Conservation (phyloP, 805 yeast species). For the Kluyveromyces aestuarii region DNA sequence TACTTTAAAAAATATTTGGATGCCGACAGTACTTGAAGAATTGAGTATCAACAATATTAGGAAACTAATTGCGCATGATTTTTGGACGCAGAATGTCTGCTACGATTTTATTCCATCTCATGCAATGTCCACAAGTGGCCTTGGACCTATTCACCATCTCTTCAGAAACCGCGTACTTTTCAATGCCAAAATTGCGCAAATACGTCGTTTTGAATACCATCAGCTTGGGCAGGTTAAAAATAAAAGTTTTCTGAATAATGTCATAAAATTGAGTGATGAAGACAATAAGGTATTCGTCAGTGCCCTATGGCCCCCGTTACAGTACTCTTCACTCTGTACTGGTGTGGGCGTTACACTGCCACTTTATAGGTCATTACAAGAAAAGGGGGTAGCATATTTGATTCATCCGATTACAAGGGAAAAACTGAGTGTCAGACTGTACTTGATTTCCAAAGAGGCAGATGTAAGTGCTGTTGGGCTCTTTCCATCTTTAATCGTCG, state of each 20-base stretch:
- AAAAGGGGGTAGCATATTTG: constrained; percentile 3
- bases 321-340: constrained; percentile 9
- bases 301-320: constrained; percentile 4
- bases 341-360: constrained; percentile 16
- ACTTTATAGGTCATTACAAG: constrained; percentile 5
- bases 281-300: not conserved
- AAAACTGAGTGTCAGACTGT: constrained; percentile 8
- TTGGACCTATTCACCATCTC: too few species aligned
- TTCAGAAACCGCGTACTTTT: too few species aligned
- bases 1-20: not conserved
- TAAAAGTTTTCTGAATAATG: not conserved
- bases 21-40: not conserved
- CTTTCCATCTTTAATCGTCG: constrained; percentile 13
- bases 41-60: not conserved
- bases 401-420: constrained; percentile 12
- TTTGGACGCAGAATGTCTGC: not conserved
- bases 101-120: not conserved
- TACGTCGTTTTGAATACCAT: not conserved
- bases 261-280: not conserved
- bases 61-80: not conserved
- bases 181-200: too few species aligned
- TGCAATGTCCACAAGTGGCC: too few species aligned
- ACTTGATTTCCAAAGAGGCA: constrained; percentile 7
- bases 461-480: constrained; percentile 17
- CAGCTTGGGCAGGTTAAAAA: not conserved